These are phyloP conservation scores for Spathaspora passalidarum DNA, from an alignment of 805 yeast species.

Conservation along the genomic window DNA sequence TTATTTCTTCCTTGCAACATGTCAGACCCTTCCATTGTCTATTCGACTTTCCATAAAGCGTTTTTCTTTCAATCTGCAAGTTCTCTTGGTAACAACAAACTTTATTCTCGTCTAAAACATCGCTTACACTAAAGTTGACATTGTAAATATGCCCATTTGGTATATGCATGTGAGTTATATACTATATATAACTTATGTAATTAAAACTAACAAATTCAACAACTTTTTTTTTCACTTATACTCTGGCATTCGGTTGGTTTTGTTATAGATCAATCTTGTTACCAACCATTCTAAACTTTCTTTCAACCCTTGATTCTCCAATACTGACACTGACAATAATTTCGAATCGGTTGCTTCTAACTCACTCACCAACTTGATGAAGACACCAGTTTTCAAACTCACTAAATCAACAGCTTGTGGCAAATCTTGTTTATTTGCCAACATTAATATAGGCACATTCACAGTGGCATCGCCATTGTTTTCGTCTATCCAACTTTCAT, in stretches of 20 bases:
- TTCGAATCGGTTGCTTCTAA: conserved; percentile 88
- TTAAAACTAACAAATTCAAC: background rate
- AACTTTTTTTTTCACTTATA: conserved; percentile 30
- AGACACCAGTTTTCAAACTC: conserved; percentile 75
- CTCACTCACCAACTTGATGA: conserved; percentile 75
- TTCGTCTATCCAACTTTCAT: conserved; percentile 39
- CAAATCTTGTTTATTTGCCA: conserved; percentile 90
- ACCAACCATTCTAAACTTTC: conserved; percentile 91
- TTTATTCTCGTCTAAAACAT: too few species aligned
- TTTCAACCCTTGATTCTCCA: conserved; percentile 75
- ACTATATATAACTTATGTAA: too few species aligned
- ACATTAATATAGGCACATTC: conserved; percentile 85
- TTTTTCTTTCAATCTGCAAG: too few species aligned
- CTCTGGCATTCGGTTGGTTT: conserved; percentile 58
- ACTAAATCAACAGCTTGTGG: conserved; percentile 46
- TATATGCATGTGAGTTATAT: too few species aligned
- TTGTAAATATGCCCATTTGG: too few species aligned
- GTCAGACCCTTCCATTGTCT: too few species aligned
- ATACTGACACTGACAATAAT: conserved; percentile 85
- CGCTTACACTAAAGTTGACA: too few species aligned
- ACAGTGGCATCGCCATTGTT: conserved; percentile 25
- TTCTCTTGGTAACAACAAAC: too few species aligned
- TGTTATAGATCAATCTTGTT: conserved; percentile 66
- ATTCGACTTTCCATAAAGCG: too few species aligned
- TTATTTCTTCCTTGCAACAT: too few species aligned